Conservation (phyloP, 2,329 filamentous ascomycete species). For the Fusarium bactridioides region DNA sequence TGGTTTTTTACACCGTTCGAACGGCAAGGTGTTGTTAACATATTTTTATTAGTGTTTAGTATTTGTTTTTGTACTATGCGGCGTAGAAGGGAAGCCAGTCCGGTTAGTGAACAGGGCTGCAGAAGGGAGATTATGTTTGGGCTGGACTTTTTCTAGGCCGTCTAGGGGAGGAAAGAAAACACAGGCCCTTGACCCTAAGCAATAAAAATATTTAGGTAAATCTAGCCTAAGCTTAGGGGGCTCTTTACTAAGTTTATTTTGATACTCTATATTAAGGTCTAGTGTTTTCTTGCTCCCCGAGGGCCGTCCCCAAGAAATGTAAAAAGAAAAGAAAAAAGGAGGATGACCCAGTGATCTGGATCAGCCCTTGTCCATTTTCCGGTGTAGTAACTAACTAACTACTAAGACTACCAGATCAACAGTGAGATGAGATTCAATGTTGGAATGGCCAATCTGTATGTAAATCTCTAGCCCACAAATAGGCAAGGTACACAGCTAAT, state of each 20-base stretch:
- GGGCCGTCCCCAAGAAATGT: background rate
- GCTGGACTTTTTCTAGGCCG: background rate
- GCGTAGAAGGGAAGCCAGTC: constrained; percentile 15
- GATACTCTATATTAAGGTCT: no score
- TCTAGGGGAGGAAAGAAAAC: no score
- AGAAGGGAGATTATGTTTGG: constrained; percentile 33
- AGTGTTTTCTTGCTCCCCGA: background rate
- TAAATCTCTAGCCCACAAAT: background rate
- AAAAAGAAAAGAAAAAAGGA: background rate
- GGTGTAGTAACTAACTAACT: background rate
- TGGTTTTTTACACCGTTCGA: background rate
- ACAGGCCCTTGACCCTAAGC: no score
- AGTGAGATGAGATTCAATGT: constrained; percentile 32
- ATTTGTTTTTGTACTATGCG: background rate
- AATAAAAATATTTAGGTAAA: no score
- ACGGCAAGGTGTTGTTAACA: background rate
- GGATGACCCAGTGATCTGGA: constrained; percentile 42
- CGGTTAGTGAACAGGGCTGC: constrained; percentile 30
- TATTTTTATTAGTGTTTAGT: background rate
- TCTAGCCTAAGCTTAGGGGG: no score
- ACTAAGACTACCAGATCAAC: constrained; percentile 33
- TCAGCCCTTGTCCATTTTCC: constrained; percentile 36
- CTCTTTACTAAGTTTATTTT: no score
- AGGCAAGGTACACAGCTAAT: background rate
- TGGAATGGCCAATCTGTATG: constrained; percentile 2